These are phyloP conservation scores for Phytophthora sojae DNA, from an alignment of 352 stramenopile species.

Conservation along the genomic window DNA sequence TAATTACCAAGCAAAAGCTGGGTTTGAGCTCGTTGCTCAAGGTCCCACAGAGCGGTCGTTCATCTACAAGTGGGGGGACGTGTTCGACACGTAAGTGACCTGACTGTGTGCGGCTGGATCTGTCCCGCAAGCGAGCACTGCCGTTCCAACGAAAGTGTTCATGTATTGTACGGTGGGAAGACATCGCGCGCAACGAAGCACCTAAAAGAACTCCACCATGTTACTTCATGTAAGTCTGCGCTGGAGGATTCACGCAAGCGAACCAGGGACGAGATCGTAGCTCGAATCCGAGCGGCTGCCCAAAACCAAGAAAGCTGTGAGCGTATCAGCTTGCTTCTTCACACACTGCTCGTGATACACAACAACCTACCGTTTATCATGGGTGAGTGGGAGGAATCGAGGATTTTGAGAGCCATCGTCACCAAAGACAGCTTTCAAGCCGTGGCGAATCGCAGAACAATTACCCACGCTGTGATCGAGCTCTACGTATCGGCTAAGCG, in stretches of 20 bases:
- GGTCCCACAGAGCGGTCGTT: background rate
- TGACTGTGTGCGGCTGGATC: background rate
- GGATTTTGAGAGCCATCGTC: slow-evolving; percentile 1
- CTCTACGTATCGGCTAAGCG: slow-evolving; percentile 8
- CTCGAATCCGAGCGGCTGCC: background rate
- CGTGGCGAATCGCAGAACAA: background rate
- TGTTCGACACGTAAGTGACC: background rate
- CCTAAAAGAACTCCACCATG: slow-evolving; percentile 8
- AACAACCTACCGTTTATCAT: slow-evolving; percentile 13
- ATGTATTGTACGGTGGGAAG: background rate
- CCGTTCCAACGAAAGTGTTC: slow-evolving; percentile 9
- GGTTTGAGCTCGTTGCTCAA: background rate
- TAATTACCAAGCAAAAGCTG: background rate
- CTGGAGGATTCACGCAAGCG: slow-evolving; percentile 3
- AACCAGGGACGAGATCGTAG: background rate
- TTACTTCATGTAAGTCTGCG: background rate
- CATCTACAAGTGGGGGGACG: background rate
- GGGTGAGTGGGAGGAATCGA: slow-evolving; percentile 14
- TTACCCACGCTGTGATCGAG: slow-evolving; percentile 11
- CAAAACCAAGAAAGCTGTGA: slow-evolving; percentile 5
- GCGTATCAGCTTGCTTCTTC: slow-evolving; percentile 11
- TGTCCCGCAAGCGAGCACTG: background rate
- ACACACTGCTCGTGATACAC: slow-evolving; percentile 1
- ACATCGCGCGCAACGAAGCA: slow-evolving; percentile 6
- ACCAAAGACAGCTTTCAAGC: slow-evolving; percentile 7